Base-by-base conservation (phyloP, 345 rosid genomes). In the Linum lewisii region DNA sequence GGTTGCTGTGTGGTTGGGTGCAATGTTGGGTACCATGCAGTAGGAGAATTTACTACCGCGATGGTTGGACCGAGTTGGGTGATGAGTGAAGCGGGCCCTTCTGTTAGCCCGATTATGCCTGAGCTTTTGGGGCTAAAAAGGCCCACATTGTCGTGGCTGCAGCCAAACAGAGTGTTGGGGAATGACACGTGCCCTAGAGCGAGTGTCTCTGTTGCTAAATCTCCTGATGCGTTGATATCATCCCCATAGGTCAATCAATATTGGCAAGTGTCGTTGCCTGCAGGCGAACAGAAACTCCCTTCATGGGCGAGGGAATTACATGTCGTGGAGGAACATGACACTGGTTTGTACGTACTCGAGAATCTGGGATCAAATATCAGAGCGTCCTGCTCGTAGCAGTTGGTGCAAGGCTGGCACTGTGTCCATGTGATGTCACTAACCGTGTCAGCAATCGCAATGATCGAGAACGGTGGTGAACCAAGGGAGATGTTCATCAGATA, bases 291-390 rank as follows among this genome's bases (percentile, higher is more conserved):
- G 20, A 66, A 53, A 50, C 51, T 58, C 5, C 71, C 68, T 0
- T 9, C 25, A 1, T 14, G 8, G 26, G 13, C 51, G 86, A 85
- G 42, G 16, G 52, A 0, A 20, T 21, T 25, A 13, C 45, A 38
- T 2, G 86, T 37, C 10, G 47, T 9, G 63, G 45, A 38, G 11
- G 11, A 2, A 38, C 92, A 81, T 25, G 78, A 19, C 54, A 75
- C 0, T 6, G 29, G 24, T 54, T 20, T 68, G 67, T 68, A 82
- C 1, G 87, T 78, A 4, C 77, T 63, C 9, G 88, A 88, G 0
- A 55, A 24, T 0, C 9, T 26, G 0, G 74, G 74, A 49, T 75
- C 67, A 8, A 85, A 79, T 15, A 78, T 20, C 1, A 81, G 77
- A 63, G 38, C 65, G 0, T 11, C 54, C 22, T 75, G 82, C 15